Percentiles rank a stretch among this genome's conserved stretches.
Conservation (phyloP, 2,329 filamentous ascomycete species). For the Plectosphaerella cucumerina region DNA sequence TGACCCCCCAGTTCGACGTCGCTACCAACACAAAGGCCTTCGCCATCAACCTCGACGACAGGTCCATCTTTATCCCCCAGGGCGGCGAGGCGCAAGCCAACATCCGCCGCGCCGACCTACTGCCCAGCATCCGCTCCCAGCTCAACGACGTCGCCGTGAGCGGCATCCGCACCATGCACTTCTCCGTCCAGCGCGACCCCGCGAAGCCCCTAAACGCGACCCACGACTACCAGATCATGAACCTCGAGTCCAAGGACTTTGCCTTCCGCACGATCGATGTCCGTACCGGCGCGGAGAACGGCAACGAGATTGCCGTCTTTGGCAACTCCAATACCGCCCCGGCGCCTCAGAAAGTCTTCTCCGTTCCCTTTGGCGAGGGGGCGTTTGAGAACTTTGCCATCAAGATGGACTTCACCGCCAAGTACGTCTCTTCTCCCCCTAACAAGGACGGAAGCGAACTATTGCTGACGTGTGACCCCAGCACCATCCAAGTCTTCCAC, state of each 20-base stretch:
- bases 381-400: conserved; percentile 11
- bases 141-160: conserved; percentile 32
- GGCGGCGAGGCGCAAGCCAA: conserved; percentile 32
- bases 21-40: conserved; percentile 14
- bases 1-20: conserved; percentile 8
- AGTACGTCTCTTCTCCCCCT: conserved; percentile 12
- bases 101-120: conserved; percentile 41
- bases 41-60: conserved; percentile 22
- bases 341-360: conserved; percentile 8
- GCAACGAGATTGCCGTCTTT: conserved; percentile 18
- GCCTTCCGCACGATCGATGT: conserved; percentile 11
- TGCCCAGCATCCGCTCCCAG: conserved; percentile 29
- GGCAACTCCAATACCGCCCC: conserved; percentile 9
- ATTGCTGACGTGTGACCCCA: background rate
- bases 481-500: conserved; percentile 36
- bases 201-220: conserved; percentile 35
- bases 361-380: conserved; percentile 10
- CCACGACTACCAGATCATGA: conserved; percentile 36
- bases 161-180: conserved; percentile 41
- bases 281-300: conserved; percentile 27
- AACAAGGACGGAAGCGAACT: no score
- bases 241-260: conserved; percentile 14
- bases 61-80: conserved; percentile 35
- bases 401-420: conserved; percentile 10
- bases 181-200: conserved; percentile 36